Base-by-base conservation (phyloP, 2,329 filamentous ascomycete species). In the Penicillium decumbens region DNA sequence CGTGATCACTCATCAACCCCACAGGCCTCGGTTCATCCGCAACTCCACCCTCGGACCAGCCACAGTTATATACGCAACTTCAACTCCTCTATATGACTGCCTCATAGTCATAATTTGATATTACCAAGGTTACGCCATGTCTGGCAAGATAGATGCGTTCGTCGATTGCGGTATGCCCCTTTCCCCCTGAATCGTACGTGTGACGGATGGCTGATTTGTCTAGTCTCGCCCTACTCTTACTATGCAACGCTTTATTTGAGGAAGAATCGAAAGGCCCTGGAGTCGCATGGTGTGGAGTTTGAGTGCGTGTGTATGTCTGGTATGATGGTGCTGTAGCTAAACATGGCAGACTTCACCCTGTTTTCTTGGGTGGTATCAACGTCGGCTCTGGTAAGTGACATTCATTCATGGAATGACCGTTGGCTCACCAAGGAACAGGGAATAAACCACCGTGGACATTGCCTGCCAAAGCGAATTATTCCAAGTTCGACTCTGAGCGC, bases 381-480 rank as follows among this genome's bases (percentile, higher is more conserved):
- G 72, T 75, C 30, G 76, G 73, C 18, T 78, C 78, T 39, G 81
- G 81, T 83, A 69, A 49, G 66, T 53, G 12, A 28, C n/a, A 41
- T 27, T 13, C 15, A 42, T 43, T 20, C 6, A 3, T 41, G 28
- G 29, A 9, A 23, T 9, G 3, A 27, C 6, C 4, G 0, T 0
- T 8, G 3, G 4, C 32, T 45, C 38, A 40, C n/a, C n/a, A 8
- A 20, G 18, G 56, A 23, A 56, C 8, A 81, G 85, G 85, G 43
- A 92, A 93, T 67, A 81, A 81, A 56, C 87, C 88, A 0, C 88
- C 88, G 1, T 90, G 86, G 85, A 75, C 75, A 0, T 74, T 88
- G 27, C 80, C 83, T 1, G 82, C 81, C 38, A 91, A 91, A 73
- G 83, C 79, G 20, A 66, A 62, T 1, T 84, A 89, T 62, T 73